A percentile compares a stretch with the other conserved stretches of the same genome.
Conservation (phyloP, 192 early-diverging fungal genomes). For the Backusella luteola region DNA sequence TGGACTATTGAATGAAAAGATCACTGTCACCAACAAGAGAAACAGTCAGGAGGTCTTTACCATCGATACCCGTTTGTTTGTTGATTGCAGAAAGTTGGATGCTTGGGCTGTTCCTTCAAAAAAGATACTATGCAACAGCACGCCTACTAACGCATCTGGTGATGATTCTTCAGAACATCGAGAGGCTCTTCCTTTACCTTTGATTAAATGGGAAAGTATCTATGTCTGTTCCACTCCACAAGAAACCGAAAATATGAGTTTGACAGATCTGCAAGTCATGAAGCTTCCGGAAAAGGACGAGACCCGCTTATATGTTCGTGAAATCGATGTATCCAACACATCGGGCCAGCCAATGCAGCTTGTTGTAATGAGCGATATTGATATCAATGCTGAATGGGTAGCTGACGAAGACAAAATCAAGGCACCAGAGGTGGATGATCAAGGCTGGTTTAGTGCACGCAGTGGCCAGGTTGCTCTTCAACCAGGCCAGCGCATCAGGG, state of each 20-base stretch:
- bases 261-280: constrained; percentile 14
- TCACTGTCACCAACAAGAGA: constrained; percentile 70
- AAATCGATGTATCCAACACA: constrained; percentile 42
- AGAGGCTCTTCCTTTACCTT: constrained; percentile 34
- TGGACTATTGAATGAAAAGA: constrained; percentile 60
- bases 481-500: constrained; percentile 25
- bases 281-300: constrained; percentile 13
- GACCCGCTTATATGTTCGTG: constrained; percentile 14
- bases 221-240: constrained; percentile 38
- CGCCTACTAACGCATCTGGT: constrained; percentile 5
- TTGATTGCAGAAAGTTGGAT: constrained; percentile 51
- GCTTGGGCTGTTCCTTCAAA: constrained; percentile 15
- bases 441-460: neutral
- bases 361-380: constrained; percentile 44
- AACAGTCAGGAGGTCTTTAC: constrained; percentile 60
- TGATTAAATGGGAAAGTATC: constrained; percentile 52
- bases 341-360: constrained; percentile 57
- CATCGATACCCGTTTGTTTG: constrained; percentile 70
- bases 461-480: constrained; percentile 34
- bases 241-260: neutral
- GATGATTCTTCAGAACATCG: constrained; percentile 22
- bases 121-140: constrained; percentile 9
- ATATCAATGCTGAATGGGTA: constrained; percentile 45
- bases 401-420: constrained; percentile 15
- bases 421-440: neutral